Evolutionary conservation across 83 land plant species (phyloP).

Genomic region (Picea mariana): DNA sequence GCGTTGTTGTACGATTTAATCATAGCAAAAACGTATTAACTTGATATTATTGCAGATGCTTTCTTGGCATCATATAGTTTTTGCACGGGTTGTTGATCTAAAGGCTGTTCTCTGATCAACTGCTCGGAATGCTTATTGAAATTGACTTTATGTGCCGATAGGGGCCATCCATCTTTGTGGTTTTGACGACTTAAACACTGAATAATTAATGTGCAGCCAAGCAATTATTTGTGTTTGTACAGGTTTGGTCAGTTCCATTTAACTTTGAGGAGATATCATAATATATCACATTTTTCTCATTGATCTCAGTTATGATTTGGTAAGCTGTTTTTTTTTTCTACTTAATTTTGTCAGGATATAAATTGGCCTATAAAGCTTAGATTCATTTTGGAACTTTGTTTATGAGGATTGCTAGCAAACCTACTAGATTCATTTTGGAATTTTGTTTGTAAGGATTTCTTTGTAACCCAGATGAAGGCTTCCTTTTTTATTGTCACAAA

Average conservation of each 20-base stretch:
- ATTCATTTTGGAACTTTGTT: too few relatives aligned
- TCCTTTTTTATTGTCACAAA: too few relatives aligned
- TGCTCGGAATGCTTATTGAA: slow-evolving; percentile 1
- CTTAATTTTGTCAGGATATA: neutral
- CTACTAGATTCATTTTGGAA: too few relatives aligned
- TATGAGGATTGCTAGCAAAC: too few relatives aligned
- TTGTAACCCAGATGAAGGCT: too few relatives aligned
- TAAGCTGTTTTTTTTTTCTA: neutral
- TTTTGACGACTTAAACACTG: neutral
- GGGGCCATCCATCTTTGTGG: neutral
- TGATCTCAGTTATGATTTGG: neutral
- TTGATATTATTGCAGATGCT: slow-evolving; percentile 11
- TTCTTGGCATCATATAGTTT: neutral
- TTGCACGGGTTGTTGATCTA: neutral
- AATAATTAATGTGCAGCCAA: neutral
- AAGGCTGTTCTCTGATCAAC: neutral
- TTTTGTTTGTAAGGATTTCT: too few relatives aligned
- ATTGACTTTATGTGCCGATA: neutral
- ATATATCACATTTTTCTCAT: neutral
- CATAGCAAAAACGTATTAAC: slow-evolving; percentile 3
- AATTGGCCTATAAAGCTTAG: too few relatives aligned
- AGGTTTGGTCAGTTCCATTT: neutral
- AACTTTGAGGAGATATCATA: neutral
- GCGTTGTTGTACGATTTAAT: slow-evolving; percentile 58
- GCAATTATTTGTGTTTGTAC: slow-evolving; percentile 6